Base-by-base conservation (phyloP, 306 rosid genomes). In the Medicago lupulina region DNA sequence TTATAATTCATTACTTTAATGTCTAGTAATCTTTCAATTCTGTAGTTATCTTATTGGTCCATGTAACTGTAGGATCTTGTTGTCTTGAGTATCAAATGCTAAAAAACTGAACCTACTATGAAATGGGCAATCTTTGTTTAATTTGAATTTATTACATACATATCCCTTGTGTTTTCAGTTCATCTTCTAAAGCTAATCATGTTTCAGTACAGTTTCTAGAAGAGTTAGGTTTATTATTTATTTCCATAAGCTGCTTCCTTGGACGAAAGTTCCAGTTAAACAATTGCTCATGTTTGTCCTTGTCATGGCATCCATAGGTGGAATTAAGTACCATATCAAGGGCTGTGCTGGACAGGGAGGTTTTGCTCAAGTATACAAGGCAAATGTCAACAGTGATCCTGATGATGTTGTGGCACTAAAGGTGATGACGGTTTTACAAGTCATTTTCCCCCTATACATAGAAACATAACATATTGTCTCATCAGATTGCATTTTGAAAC, bases 281-380 rank as follows among this genome's bases (percentile, higher is more conserved):
- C 67, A 6, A 15, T 41, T 80, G 9, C 47, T 73, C 43, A 57
- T 76, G 70, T 64, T 74, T 81, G 54, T 71, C 49, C 64, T 61
- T 65, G 25, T 80, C 46, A n/a, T 85, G 77, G 67, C 34, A 68
- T 81, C 68, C 79, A 62, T 78, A 95, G 97, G 98, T 76, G 92
- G 97, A 74, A 89, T 38, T 69, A 95, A 90, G 86, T 92, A 95
- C 79, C 95, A 89, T 82, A 90, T 95, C 80, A 95, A 81, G 83
- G 97, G 97, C 31, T 90, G 93, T 74, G 96, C 98, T 15, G 98
- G 97, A 65, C 90, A 83, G 67, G 98, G 97, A 16, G 96, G 96
- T 73, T 95, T 95, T 85, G 97, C 97, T 68, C 92, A 89, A 86
- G 97, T 95, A 25, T 92, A 87, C 70, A 95, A 85, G 87, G 97